A percentile compares a stretch with the other conserved stretches of the same genome.
These are phyloP conservation scores for Lasiodiplodia theobromae DNA, from an alignment of 2,329 filamentous ascomycete species.

Conservation along the genomic window DNA sequence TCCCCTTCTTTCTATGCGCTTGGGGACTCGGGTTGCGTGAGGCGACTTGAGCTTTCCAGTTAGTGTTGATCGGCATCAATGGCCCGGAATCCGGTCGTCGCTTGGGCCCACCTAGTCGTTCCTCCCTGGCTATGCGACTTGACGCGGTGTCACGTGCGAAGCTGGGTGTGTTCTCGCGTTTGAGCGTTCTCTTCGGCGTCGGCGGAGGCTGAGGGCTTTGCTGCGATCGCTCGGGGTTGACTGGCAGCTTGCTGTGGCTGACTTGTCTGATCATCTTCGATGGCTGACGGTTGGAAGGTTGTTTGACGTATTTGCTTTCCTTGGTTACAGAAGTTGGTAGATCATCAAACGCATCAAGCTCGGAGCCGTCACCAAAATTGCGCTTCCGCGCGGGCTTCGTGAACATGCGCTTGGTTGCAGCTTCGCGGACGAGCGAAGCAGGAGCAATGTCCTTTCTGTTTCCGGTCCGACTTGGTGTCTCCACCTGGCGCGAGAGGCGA, in stretches of 20 bases:
- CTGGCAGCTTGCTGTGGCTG: constrained; percentile 51
- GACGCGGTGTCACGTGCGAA: constrained; percentile 73
- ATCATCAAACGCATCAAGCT: constrained; percentile 94
- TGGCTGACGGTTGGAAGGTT: constrained; percentile 72
- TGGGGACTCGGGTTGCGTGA: constrained; percentile 60
- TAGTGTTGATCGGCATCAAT: constrained; percentile 61
- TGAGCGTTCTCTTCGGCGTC: constrained; percentile 64
- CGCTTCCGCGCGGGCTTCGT: constrained; percentile 74
- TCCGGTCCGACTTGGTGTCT: constrained; percentile 56
- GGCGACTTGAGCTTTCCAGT: constrained; percentile 65
- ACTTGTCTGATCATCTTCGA: constrained; percentile 67
- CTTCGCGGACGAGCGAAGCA: constrained; percentile 58
- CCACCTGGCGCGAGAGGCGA: constrained; percentile 56
- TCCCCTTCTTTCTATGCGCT: constrained; percentile 53
- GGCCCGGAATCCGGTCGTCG: constrained; percentile 56
- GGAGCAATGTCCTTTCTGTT: constrained; percentile 55
- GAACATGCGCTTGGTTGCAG: constrained; percentile 71
- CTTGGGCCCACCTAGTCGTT: constrained; percentile 58
- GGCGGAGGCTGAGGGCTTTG: constrained; percentile 53
- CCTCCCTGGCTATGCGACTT: constrained; percentile 69
- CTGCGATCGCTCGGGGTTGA: constrained; percentile 51
- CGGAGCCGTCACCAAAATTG: constrained; percentile 89
- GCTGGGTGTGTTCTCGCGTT: constrained; percentile 62
- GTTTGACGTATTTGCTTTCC: constrained; percentile 84
- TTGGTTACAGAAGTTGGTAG: constrained; percentile 83